Evolutionary conservation across 805 yeast species (phyloP), one percentile per base, ranked within the genome.

Genomic region (Barnettozyma vustinii): DNA sequence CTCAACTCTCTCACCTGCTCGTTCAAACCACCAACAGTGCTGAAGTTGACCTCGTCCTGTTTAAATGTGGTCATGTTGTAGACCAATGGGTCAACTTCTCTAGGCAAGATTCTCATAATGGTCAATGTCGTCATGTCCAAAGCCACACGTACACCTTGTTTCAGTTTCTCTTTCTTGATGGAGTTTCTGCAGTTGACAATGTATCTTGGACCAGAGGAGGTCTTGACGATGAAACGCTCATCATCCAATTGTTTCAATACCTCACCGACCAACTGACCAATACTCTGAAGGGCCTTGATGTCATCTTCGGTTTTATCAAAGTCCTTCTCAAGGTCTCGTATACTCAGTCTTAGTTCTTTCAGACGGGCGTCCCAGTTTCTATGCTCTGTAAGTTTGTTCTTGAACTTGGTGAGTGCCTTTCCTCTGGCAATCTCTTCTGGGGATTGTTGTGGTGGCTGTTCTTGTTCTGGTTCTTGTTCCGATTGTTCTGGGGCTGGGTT

Each of bases 31-130:
- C 99, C 99, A 63, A 94, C 90, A 33, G 96, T 94, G 51, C 84
- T 84, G 68, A 94, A 94, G 19, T 97, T 85, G 53, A 92, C 83
- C 61, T 90, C 97, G 53, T 97, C 98, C n/a, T 97, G 96, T 67
- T 91, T 96, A 63, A 94, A 88, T 2, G 96, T 84, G 5, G 99
- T 91, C 99, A 94, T 94, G 70, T 92, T 94, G 69, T 94, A 94
- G 55, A 94, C 98, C 62, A 91, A 75, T 12, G 99, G 99, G 69
- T 94, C 99, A 44, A 96, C 98, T 69, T 94, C 99, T 63, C 99
- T 81, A 16, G 99, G 99, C 59, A 94, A 76, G 40, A 94, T 84
- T 62, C 99, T 82, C 99, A 94, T 94, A 53, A 94, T 94, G 18
- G 99, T 94, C 59, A 94, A 76, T 0, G 99, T 94, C 23, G 99